These are phyloP conservation scores for Sporisorium exsertum DNA, from an alignment of 1,284 basidiomycete genomes.

Conservation along the genomic window DNA sequence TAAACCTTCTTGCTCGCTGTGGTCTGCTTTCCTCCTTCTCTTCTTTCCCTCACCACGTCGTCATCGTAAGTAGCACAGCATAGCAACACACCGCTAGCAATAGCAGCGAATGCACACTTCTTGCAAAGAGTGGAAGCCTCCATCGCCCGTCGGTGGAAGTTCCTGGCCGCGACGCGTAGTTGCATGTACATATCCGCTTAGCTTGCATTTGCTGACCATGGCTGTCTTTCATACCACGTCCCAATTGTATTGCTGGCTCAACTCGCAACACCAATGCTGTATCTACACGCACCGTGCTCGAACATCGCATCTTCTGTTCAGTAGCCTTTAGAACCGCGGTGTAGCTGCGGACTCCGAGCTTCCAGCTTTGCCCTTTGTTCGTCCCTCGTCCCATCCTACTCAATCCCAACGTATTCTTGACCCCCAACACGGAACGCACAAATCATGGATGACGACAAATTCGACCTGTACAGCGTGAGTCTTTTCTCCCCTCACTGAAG, in stretches of 20 bases:
- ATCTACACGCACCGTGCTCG: neutral
- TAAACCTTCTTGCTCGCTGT: neutral
- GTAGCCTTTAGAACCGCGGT: conserved; percentile 5
- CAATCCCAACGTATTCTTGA: neutral
- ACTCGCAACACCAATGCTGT: neutral
- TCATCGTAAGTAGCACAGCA: conserved; percentile 19
- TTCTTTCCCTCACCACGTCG: conserved; percentile 9
- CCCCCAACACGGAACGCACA: neutral
- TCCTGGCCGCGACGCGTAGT: neutral
- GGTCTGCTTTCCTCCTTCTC: neutral
- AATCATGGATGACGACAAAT: conserved; percentile 55
- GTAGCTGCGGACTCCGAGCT: too few species aligned
- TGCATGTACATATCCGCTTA: neutral
- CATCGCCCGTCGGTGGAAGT: neutral
- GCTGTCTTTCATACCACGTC: neutral
- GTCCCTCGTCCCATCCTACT: neutral
- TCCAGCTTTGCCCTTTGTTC: neutral
- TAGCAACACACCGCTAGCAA: neutral
- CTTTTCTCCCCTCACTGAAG: neutral
- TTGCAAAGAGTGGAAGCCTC: too few species aligned
- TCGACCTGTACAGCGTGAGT: conserved; percentile 63
- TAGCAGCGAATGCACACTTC: too few species aligned
- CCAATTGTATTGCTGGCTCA: neutral
- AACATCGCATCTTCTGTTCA: neutral
- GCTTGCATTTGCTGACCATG: neutral